Base-by-base conservation (phyloP, 148 eudicot species). In the Cornus controversa region DNA sequence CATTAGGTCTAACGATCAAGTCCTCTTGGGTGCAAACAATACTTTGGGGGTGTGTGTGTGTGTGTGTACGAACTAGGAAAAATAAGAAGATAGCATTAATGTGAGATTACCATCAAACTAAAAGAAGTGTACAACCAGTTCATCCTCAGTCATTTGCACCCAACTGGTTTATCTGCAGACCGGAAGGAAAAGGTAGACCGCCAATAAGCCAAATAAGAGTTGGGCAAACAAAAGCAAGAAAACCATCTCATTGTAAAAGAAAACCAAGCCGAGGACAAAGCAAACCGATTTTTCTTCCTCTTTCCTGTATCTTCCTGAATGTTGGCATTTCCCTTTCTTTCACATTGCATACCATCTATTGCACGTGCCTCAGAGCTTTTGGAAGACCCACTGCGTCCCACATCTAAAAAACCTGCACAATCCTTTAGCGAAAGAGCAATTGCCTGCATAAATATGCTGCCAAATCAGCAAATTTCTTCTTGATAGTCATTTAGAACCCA, bases 111-210 rank as follows among this genome's bases (percentile, higher is more conserved):
- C 99, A 80, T 96, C 99, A 75, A 96, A 87, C 79, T 93, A 94
- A 84, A 91, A 91, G 89, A 93, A 96, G 83, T 93, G 93, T 72
- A 96, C 67, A 74, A 91, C 84, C 81, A 96, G 69, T 31, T 93
- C 98, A 90, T 96, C 98, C 79, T 87, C 93, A 23, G 89, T 85
- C 99, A 96, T 91, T 75, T 90, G 90, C 84, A 88, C 93, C 42
- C 94, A 89, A 81, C 83, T 91, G 53, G 77, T 69, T n/a, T 25
- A 82, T 74, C 98, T 91, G 88, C 71, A 25, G 64, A 74, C 64
- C 70, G 37, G 65, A 75, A 72, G 53, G 50, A 27, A 23, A 73
- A 14, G 42, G 14, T 62, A 18, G 15, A 57, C n/a, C 2, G 15
- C 22, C 63, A 57, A 57, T 15, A 20, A 16, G 34, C 62, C 69